Evolutionary conservation across 1,284 basidiomycete genomes (phyloP).

Genomic region (Puccinia triticina): DNA sequence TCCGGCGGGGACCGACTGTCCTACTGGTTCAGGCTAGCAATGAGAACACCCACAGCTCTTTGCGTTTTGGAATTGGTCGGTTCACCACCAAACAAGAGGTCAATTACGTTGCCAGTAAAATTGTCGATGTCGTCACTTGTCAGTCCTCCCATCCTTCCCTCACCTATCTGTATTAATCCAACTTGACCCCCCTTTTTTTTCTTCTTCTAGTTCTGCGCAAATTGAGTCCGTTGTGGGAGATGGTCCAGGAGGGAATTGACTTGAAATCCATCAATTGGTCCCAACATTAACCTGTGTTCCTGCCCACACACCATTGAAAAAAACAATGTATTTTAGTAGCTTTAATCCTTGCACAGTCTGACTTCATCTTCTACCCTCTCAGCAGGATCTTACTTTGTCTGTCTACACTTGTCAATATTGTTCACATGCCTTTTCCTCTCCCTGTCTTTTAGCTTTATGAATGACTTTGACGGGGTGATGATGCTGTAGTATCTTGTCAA

Average conservation of each 20-base stretch:
- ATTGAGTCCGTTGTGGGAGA: conserved; percentile 81
- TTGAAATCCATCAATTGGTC: conserved; percentile 91
- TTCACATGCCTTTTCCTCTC: too few relatives aligned
- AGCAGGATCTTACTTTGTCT: too few relatives aligned
- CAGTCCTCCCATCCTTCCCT: conserved; percentile 65
- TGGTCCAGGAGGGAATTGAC: conserved; percentile 97
- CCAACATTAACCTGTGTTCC: conserved; percentile 65
- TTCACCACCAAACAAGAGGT: conserved; percentile 98
- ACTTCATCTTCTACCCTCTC: too few relatives aligned
- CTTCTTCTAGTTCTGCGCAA: conserved; percentile 54
- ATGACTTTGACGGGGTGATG: too few relatives aligned
- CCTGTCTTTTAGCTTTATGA: too few relatives aligned
- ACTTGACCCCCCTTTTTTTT: conserved; percentile 26
- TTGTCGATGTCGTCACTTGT: conserved; percentile 77
- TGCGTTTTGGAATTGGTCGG: conserved; percentile 95
- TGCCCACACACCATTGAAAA: too few relatives aligned
- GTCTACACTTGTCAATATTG: too few relatives aligned
- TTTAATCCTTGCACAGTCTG: too few relatives aligned
- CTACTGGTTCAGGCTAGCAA: too few relatives aligned
- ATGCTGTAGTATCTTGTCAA: too few relatives aligned
- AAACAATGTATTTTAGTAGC: too few relatives aligned
- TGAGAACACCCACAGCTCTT: conserved; percentile 97
- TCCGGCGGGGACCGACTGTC: too few relatives aligned
- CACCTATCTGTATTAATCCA: background rate
- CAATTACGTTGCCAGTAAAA: conserved; percentile 88